These are phyloP conservation scores for Bidens hawaiensis DNA, from an alignment of 140 eudicot species.

Conservation along the genomic window DNA sequence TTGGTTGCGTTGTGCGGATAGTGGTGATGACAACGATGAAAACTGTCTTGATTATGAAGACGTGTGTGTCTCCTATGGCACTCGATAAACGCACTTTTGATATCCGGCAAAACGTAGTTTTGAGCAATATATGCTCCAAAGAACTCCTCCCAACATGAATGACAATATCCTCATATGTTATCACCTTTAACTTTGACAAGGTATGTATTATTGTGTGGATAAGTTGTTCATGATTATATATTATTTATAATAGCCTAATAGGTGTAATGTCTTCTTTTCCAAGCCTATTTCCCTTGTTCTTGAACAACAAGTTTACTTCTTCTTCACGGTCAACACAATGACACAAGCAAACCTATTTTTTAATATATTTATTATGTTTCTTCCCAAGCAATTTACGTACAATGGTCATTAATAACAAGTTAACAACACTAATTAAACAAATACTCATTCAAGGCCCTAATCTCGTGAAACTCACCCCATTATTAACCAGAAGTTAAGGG, in stretches of 20 bases:
- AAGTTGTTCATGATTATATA: background rate
- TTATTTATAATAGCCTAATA: background rate
- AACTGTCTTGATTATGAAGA: background rate
- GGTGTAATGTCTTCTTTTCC: background rate
- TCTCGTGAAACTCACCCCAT: too few relatives aligned
- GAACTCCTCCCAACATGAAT: background rate
- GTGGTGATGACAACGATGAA: background rate
- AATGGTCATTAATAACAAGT: background rate
- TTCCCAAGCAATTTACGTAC: background rate
- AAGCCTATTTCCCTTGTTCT: background rate
- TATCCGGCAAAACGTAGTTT: background rate
- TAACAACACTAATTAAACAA: too few relatives aligned
- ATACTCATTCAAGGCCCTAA: too few relatives aligned
- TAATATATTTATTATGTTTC: background rate
- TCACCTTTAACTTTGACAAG: background rate
- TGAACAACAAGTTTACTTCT: background rate
- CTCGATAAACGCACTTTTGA: background rate
- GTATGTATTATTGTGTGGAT: background rate
- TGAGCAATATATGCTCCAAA: slow-evolving; percentile 2
- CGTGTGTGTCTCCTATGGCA: background rate
- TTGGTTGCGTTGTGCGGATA: background rate
- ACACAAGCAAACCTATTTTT: background rate
- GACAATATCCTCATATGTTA: background rate
- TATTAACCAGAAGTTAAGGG: too few relatives aligned
- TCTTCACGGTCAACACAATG: background rate